These are phyloP conservation scores for Cutaneotrichosporon arboriforme DNA, from an alignment of 1,284 basidiomycete species.

Conservation along the genomic window DNA sequence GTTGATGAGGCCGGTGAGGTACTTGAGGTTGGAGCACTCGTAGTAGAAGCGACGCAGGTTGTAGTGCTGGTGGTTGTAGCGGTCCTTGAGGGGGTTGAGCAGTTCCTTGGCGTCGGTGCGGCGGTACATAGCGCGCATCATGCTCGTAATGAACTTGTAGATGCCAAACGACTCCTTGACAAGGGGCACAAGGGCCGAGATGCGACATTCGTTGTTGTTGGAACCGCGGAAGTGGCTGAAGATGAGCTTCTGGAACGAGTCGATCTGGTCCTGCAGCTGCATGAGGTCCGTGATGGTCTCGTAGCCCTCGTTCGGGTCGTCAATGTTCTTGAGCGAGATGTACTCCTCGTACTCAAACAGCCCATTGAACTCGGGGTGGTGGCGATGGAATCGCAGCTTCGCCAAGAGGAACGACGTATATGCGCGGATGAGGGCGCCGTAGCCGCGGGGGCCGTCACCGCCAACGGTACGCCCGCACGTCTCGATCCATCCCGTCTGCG, in stretches of 20 bases:
- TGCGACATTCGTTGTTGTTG: constrained; percentile 89
- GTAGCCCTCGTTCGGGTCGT: constrained; percentile 96
- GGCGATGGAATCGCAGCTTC: constrained; percentile 89
- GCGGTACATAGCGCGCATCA: constrained; percentile 91
- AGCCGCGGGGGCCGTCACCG: constrained; percentile 73
- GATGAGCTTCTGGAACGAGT: constrained; percentile 92
- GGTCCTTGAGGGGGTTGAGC: constrained; percentile 73
- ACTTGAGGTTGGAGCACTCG: constrained; percentile 94
- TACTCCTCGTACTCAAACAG: constrained; percentile 97
- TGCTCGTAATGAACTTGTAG: constrained; percentile 93
- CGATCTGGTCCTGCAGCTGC: constrained; percentile 93
- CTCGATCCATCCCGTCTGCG: constrained; percentile 93
- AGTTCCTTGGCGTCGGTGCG: constrained; percentile 81
- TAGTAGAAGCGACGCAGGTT: constrained; percentile 93
- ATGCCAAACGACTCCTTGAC: constrained; percentile 98
- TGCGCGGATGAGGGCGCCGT: constrained; percentile 82
- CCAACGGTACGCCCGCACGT: constrained; percentile 85
- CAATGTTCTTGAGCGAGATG: constrained; percentile 87
- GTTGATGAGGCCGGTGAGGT: constrained; percentile 89
- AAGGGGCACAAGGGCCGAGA: constrained; percentile 83
- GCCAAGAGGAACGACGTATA: constrained; percentile 91
- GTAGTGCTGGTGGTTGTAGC: constrained; percentile 83
- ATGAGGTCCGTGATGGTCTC: constrained; percentile 94
- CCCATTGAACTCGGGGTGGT: constrained; percentile 92
- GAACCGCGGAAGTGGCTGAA: constrained; percentile 87